phyloP scores from a whole-genome alignment of 208 protist species.

The Trypanosoma rangeli region DNA sequence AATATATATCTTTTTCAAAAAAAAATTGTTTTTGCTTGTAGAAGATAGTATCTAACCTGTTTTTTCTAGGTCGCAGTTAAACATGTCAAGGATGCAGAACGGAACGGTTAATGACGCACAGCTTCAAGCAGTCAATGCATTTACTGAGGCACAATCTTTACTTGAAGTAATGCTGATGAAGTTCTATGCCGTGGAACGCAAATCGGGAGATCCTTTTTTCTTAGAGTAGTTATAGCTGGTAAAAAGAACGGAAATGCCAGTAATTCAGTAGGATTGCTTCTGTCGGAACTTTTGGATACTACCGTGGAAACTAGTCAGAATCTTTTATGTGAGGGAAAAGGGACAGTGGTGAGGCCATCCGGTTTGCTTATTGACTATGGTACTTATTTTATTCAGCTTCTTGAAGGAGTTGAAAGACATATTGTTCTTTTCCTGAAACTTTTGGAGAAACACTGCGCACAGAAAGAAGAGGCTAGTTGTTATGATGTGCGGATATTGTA shows the following conservation, averaged over 20 bases:
- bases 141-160: constrained; percentile 44
- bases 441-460: constrained; percentile 29
- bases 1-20: too few relatives aligned
- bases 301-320: constrained; percentile 12
- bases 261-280: constrained; percentile 19
- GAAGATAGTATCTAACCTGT: too few relatives aligned
- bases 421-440: constrained; percentile 45
- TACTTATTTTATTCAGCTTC: constrained; percentile 56
- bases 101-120: constrained; percentile 29
- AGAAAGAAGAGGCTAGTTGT: constrained; percentile 21
- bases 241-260: constrained; percentile 24
- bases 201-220: constrained; percentile 52
- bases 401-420: constrained; percentile 66
- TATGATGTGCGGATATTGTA: constrained; percentile 48
- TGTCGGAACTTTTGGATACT: constrained; percentile 14
- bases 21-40: too few relatives aligned
- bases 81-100: constrained; percentile 5
- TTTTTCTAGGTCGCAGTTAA: too few relatives aligned
- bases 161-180: constrained; percentile 51
- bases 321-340: constrained; percentile 1
- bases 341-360: background rate
- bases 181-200: constrained; percentile 33
- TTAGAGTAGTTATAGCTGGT: constrained; percentile 48
- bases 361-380: constrained; percentile 67
- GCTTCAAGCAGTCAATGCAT: constrained; percentile 37